Percentiles rank a stretch among this genome's conserved stretches.
phyloP scores from a whole-genome alignment of 495 filamentous ascomycete genomes.

The Podospora comata region DNA sequence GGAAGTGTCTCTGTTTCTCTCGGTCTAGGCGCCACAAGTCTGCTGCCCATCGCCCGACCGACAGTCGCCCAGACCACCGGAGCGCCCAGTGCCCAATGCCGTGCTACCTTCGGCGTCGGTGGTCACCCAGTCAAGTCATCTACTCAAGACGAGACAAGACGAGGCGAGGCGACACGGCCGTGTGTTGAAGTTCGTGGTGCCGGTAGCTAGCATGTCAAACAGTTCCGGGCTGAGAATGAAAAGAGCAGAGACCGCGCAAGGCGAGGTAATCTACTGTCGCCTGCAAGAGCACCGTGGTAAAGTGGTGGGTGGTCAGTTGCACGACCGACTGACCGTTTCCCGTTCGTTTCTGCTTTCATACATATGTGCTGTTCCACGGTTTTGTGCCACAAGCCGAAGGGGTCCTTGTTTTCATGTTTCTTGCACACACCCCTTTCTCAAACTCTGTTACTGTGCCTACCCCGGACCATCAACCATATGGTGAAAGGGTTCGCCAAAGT shows the following conservation, averaged over 20 bases:
- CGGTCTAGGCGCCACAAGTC: slow-evolving; percentile 1
- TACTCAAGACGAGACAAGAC: slow-evolving; percentile 3
- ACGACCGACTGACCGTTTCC: not conserved
- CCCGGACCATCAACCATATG: not conserved
- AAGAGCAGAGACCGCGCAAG: not conserved
- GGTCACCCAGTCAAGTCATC: not conserved
- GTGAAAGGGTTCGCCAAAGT: not conserved
- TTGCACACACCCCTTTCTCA: not conserved
- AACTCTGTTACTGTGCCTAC: not conserved
- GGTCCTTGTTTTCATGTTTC: not conserved
- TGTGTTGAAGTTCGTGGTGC: not conserved
- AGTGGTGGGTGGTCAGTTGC: not conserved
- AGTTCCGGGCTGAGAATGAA: not conserved
- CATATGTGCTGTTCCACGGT: not conserved
- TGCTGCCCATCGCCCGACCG: not conserved
- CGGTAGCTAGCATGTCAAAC: not conserved
- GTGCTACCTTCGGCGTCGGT: not conserved
- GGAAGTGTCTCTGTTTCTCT: not conserved
- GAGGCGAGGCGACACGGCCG: slow-evolving; percentile 4
- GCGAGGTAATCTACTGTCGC: slow-evolving; percentile 1
- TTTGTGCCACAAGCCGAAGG: not conserved
- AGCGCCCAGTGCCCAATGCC: slow-evolving; percentile 9
- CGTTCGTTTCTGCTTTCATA: not conserved
- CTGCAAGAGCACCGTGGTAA: not conserved
- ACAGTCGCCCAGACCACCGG: slow-evolving; percentile 7